phyloP scores from a whole-genome alignment of 139 green algal species.

The Ettlia oleoabundans region DNA sequence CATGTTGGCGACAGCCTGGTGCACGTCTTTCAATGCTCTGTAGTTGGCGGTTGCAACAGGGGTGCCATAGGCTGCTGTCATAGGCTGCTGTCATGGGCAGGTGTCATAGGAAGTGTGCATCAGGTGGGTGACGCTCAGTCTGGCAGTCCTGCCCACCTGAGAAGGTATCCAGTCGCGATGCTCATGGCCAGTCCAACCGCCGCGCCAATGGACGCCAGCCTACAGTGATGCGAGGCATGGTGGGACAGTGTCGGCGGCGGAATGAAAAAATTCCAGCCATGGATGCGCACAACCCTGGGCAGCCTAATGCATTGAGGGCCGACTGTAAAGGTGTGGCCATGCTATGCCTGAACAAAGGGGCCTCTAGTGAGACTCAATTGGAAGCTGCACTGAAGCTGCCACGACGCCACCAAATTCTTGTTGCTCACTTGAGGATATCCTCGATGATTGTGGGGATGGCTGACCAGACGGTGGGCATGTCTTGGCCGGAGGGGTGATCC shows the following conservation, averaged over 20 bases:
- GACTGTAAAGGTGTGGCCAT: neutral
- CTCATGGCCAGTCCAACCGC: constrained; percentile 69
- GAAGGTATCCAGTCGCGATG: constrained; percentile 47
- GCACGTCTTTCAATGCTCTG: too few relatives aligned
- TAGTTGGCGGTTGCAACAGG: too few relatives aligned
- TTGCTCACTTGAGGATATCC: constrained; percentile 21
- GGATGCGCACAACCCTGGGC: neutral
- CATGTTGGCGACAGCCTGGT: too few relatives aligned
- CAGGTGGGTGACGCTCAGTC: too few relatives aligned
- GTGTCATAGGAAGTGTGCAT: too few relatives aligned
- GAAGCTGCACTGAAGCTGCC: neutral
- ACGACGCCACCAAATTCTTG: neutral
- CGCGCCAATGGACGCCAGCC: constrained; percentile 54
- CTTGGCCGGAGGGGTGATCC: neutral
- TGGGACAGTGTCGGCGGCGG: neutral
- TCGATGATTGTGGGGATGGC: constrained; percentile 34
- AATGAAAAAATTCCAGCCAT: neutral
- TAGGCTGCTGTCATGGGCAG: too few relatives aligned
- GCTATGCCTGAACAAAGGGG: neutral
- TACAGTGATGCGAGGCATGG: neutral
- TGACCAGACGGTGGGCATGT: constrained; percentile 39
- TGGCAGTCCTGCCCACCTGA: constrained; percentile 40
- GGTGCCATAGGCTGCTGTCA: too few relatives aligned
- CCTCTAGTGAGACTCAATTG: neutral
- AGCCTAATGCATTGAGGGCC: neutral